These are phyloP conservation scores for Aspergillus alliaceus DNA, from an alignment of 2,329 filamentous ascomycete genomes.

Conservation along the genomic window DNA sequence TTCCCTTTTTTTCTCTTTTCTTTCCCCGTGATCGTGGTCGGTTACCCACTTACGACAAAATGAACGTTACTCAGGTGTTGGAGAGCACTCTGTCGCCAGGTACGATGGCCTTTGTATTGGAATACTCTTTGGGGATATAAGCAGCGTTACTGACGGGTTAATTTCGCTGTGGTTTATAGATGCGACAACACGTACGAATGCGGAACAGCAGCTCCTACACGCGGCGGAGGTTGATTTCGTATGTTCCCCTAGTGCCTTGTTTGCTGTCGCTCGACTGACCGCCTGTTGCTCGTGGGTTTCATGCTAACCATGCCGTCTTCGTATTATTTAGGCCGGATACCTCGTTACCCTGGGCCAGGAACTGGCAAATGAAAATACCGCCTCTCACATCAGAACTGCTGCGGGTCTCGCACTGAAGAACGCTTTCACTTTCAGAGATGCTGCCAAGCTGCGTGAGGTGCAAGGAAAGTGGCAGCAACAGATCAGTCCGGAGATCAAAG, in stretches of 20 bases:
- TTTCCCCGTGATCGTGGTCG: slow-evolving; percentile 16
- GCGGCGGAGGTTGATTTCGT: slow-evolving; percentile 96
- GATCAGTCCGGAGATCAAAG: slow-evolving; percentile 79
- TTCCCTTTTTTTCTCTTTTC: slow-evolving; percentile 19
- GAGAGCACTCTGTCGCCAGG: slow-evolving; percentile 93
- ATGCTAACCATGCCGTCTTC: slow-evolving; percentile 26
- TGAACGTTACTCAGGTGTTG: slow-evolving; percentile 98
- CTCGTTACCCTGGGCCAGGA: slow-evolving; percentile 89
- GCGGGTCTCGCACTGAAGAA: slow-evolving; percentile 98
- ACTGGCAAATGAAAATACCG: slow-evolving; percentile 84
- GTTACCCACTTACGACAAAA: slow-evolving; percentile 52
- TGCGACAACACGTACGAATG: slow-evolving; percentile 81
- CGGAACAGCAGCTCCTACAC: slow-evolving; percentile 90
- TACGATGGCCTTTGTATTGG: slow-evolving; percentile 41
- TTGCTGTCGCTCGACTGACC: slow-evolving; percentile 19
- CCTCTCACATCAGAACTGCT: slow-evolving; percentile 83
- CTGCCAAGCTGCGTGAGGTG: slow-evolving; percentile 79
- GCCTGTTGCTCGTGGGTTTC: not conserved
- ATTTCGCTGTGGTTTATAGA: slow-evolving; percentile 59
- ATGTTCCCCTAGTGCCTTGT: slow-evolving; percentile 44
- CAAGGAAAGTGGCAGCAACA: slow-evolving; percentile 91
- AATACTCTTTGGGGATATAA: not conserved
- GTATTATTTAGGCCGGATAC: slow-evolving; percentile 72
- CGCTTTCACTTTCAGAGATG: slow-evolving; percentile 92
- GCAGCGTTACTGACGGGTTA: slow-evolving; percentile 18